Conservation (phyloP, 768 basidiomycete species). For the Mycena alexandri region DNA sequence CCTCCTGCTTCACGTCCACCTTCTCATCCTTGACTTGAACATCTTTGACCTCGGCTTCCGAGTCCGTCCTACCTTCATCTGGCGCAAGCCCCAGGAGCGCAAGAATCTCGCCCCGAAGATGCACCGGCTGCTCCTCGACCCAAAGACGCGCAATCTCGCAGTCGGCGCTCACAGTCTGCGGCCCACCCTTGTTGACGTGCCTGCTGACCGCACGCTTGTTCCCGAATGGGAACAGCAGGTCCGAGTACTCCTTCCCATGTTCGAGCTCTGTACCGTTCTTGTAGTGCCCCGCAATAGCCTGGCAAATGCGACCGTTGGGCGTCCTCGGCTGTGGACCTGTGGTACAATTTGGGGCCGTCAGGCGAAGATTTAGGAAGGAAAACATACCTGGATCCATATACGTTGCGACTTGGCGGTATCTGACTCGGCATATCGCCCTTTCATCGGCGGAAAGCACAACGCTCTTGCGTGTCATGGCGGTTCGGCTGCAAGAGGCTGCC, state of each 20-base stretch:
- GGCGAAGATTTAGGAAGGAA: neutral
- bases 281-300: conserved; percentile 26
- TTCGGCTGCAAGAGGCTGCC: conserved; percentile 1
- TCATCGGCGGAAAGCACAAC: conserved; percentile 20
- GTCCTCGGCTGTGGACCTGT: conserved; percentile 21
- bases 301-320: conserved; percentile 19
- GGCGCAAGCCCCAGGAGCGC: conserved; percentile 8
- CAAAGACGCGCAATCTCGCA: conserved; percentile 21
- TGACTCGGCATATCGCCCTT: conserved; percentile 30
- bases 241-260: conserved; percentile 19
- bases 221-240: conserved; percentile 29
- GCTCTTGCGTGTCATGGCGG: conserved; percentile 19
- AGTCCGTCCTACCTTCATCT: neutral
- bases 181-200: conserved; percentile 26
- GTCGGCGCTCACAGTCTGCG: conserved; percentile 8
- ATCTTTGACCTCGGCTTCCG: neutral
- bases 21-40: conserved; percentile 8
- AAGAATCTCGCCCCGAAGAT: conserved; percentile 4
- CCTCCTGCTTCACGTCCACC: neutral
- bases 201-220: conserved; percentile 29
- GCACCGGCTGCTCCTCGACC: conserved; percentile 14
- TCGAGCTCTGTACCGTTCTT: conserved; percentile 24
- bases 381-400: conserved; percentile 31
- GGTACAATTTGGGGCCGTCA: too few relatives aligned
- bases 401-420: conserved; percentile 30